These are phyloP conservation scores for Massariosphaeria phaeospora DNA, from an alignment of 495 filamentous ascomycete species.

Conservation along the genomic window DNA sequence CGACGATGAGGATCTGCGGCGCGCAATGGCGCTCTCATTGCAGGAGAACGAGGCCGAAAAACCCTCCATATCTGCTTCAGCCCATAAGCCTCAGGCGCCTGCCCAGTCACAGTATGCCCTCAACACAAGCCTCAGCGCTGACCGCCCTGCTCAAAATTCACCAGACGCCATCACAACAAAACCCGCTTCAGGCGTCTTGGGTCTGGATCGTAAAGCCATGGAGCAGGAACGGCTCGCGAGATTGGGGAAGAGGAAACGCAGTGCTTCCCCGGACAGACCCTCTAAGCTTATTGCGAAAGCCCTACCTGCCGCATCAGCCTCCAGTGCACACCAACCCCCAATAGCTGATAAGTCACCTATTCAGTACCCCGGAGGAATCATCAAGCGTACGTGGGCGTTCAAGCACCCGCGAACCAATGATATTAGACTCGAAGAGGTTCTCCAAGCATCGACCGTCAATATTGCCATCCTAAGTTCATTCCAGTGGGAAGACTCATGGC, in stretches of 20 bases:
- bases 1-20: constrained; percentile 22
- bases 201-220: constrained; percentile 74
- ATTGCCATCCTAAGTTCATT: constrained; percentile 82
- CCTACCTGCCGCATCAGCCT: neutral
- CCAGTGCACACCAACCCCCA: neutral
- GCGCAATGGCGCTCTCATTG: constrained; percentile 27
- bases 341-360: constrained; percentile 28
- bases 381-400: constrained; percentile 77
- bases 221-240: constrained; percentile 78
- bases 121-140: neutral
- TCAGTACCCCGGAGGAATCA: constrained; percentile 63
- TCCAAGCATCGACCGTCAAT: constrained; percentile 64
- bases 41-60: neutral
- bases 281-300: neutral
- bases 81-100: neutral
- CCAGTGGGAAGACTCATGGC: constrained; percentile 75
- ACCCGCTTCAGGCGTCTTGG: constrained; percentile 38
- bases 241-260: constrained; percentile 49
- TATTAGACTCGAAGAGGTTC: constrained; percentile 85
- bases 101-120: neutral
- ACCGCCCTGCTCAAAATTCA: neutral
- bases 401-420: constrained; percentile 59
- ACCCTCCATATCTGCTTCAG: neutral
- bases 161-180: neutral
- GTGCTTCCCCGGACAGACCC: constrained; percentile 42